Percentiles rank a stretch among this genome's conserved stretches.
Conservation (phyloP, 2,329 filamentous ascomycete species). For the Didymella pomorum region DNA sequence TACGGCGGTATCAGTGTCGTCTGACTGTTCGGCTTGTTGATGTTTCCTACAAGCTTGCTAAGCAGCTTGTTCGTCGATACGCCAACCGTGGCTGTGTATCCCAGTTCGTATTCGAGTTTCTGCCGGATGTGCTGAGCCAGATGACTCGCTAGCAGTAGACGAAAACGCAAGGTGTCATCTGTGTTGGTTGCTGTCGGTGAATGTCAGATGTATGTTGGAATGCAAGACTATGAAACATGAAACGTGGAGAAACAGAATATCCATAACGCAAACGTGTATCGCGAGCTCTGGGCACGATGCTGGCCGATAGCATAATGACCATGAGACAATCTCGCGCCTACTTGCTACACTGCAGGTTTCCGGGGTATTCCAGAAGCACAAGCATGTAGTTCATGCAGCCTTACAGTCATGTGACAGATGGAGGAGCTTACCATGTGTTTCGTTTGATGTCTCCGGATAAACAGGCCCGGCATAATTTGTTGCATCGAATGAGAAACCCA, state of each 20-base stretch:
- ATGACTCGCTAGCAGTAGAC: constrained; percentile 80
- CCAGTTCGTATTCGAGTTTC: constrained; percentile 75
- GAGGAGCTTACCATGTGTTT: constrained; percentile 33
- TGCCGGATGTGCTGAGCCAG: constrained; percentile 77
- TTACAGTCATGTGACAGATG: constrained; percentile 3
- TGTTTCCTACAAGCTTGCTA: constrained; percentile 82
- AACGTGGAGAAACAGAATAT: constrained; percentile 1
- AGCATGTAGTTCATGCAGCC: constrained; percentile 9
- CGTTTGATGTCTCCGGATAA: constrained; percentile 54
- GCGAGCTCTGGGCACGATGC: constrained; percentile 2
- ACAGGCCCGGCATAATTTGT: constrained; percentile 70
- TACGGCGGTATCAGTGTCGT: constrained; percentile 80
- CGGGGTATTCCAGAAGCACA: constrained; percentile 10
- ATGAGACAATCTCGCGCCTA: constrained; percentile 6
- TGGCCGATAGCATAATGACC: background rate
- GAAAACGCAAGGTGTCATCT: constrained; percentile 57
- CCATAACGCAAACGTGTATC: background rate
- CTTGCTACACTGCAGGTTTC: constrained; percentile 9
- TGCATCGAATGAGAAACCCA: constrained; percentile 83
- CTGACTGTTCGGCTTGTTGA: constrained; percentile 87
- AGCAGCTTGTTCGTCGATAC: constrained; percentile 88
- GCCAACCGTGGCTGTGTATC: constrained; percentile 88
- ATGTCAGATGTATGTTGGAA: constrained; percentile 6
- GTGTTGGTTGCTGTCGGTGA: background rate
- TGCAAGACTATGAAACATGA: constrained; percentile 10